Evolutionary conservation across 192 early-diverging fungal genomes (phyloP), one percentile per base, ranked within the genome.

Genomic region (Coemansia sp.): DNA sequence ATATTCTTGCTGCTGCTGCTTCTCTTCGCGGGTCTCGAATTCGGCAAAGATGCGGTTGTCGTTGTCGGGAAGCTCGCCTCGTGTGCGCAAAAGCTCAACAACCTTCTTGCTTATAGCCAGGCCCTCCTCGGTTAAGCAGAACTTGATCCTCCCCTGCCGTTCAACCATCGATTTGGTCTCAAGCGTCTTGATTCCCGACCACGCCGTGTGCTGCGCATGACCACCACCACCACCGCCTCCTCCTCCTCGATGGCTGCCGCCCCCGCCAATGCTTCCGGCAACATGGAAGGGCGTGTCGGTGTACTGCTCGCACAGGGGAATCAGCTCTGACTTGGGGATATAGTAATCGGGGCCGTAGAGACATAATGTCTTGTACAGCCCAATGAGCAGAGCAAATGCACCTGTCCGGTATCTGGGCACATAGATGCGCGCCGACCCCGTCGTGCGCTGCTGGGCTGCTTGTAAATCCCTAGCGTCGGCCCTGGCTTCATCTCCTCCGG

Each of bases 371-470:
- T 82, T 82, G 19, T 71, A 73, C 26, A 96, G 69, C 9, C 90
- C 80, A 0, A 95, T 65, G 26, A 97, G 74, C 40, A 97, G 88
- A 5, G 88, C 93, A 76, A 93, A 97, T 5, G 88, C 86, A 5
- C 92, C 94, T 0, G 91, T 89, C 4, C 93, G 85, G 64, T 88
- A 90, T 40, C 80, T 62, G 26, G 95, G 95, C 26, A 95, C 82
- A 67, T 97, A 97, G 4, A 72, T 42, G 0, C 74, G 6, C 41
- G 58, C 47, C 45, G 60, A 3, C 18, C 51, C 21, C 51, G 51
- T 26, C 21, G 7, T 21, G 51, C 21, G 16, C 16, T 22, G 48
- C 49, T 45, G 22, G 54, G 32, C 13, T 15, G 41, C 6, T 62
- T 18, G 49, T 63, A 47, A 69, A 55, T 22, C 69, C 19, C 41